A percentile compares a stretch with the other conserved stretches of the same genome.
Conservation (phyloP, 2,329 filamentous ascomycete species). For the Diaporthe longicolla region DNA sequence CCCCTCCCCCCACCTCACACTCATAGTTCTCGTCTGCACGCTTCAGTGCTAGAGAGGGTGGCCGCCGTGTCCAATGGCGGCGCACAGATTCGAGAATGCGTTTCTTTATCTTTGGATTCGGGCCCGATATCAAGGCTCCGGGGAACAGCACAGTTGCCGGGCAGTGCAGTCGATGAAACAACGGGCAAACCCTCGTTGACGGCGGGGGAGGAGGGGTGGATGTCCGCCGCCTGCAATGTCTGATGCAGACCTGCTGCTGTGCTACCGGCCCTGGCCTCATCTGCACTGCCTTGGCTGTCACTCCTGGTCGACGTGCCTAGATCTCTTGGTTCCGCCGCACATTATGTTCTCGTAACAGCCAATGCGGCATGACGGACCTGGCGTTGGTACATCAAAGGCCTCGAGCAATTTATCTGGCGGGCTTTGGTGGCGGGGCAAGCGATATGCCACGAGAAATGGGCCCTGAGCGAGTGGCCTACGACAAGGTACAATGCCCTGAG, state of each 20-base stretch:
- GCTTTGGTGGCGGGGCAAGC: too few relatives aligned
- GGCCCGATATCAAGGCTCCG: not conserved
- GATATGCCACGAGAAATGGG: not conserved
- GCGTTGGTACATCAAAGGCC: not conserved
- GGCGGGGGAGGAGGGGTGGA: not conserved
- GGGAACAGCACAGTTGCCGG: not conserved
- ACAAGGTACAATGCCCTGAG: slow-evolving; percentile 12
- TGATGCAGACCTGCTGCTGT: not conserved
- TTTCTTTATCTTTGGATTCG: slow-evolving; percentile 9
- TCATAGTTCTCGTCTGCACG: not conserved
- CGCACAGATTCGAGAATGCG: not conserved
- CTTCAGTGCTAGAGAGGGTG: not conserved
- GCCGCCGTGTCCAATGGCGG: not conserved
- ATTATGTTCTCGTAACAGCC: not conserved
- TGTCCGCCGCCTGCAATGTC: not conserved
- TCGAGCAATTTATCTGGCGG: not conserved
- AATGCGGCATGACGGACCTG: not conserved
- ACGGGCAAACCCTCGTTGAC: not conserved
- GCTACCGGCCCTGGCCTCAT: not conserved
- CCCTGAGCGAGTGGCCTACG: not conserved
- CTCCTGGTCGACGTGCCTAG: not conserved
- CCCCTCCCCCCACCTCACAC: not conserved
- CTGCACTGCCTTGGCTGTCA: not conserved
- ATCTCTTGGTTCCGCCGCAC: not conserved
- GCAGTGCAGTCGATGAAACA: not conserved